Base-by-base conservation (phyloP, 331 rosid species). In the Saraca asoca region DNA sequence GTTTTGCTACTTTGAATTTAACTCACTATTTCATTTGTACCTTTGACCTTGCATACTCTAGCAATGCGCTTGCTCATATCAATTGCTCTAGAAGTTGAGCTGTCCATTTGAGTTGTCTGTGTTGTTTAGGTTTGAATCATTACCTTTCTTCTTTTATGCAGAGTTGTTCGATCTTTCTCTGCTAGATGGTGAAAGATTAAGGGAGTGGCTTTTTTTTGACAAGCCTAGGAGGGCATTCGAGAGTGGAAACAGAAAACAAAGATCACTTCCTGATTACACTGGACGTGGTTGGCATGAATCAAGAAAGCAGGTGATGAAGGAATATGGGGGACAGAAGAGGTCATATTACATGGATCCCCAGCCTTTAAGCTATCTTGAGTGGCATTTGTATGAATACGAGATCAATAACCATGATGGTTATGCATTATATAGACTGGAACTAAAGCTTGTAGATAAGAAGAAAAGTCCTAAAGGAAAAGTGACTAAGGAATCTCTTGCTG, bases 231-330 rank as follows among this genome's bases (percentile, higher is more conserved):
- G 96, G 79, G 98, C 98, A 34, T 92, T 89, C 16, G 95, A 87
- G 72, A 87, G 89, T 71, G 98, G 98, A 39, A 85, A 82, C 59
- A 77, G 98, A 44, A 92, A 89, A 77, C 98, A 89, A 73, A 87
- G 98, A 79, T 89, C 96, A 2, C 82, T 92, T 35, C 93, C 91
- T 1, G 98, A 89, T 84, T 85, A 89, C 76, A 77, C 63, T 3
- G 98, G 98, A 60, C 89, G 98, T 29, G 98, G 98, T 64, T 91
- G 98, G 98, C 98, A 91, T 49, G 98, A 91, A 69, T 91, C 98
- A 7, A 92, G 98, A 86, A 92, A 92, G 91, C 96, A 83, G 75
- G 84, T 87, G 75, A 89, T 92, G 96, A 89, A 82, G 80, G 98
- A 89, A 78, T 78, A 70, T 70, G 91, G 93, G 31, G 98, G 98